phyloP scores from a whole-genome alignment of 495 filamentous ascomycete genomes.

The Xeromyces bisporus region DNA sequence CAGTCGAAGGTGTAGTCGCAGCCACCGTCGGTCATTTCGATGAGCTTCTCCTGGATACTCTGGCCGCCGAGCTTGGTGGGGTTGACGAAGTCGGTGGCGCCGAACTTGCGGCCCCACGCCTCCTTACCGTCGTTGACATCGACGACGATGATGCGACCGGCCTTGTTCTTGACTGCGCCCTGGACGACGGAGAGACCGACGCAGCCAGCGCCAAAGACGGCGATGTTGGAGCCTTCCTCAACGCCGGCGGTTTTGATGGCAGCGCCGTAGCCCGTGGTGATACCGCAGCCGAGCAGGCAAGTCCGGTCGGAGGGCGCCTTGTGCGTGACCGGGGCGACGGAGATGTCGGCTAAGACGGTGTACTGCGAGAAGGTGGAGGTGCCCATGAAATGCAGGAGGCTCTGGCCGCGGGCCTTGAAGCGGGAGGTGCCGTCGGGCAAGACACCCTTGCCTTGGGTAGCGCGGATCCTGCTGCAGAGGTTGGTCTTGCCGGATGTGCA shows the following conservation, averaged over 20 bases:
- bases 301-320: constrained; percentile 92
- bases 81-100: constrained; percentile 94
- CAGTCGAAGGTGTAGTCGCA: constrained; percentile 99
- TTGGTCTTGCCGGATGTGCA: constrained; percentile 99
- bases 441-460: constrained; percentile 86
- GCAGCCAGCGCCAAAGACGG: constrained; percentile 89
- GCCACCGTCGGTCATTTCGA: constrained; percentile 98
- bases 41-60: constrained; percentile 74
- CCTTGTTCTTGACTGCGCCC: constrained; percentile 77
- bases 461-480: constrained; percentile 96
- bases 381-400: constrained; percentile 97
- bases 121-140: constrained; percentile 91
- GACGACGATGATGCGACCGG: constrained; percentile 82
- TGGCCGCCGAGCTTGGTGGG: constrained; percentile 59
- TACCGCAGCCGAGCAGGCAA: constrained; percentile 90
- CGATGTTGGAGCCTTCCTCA: constrained; percentile 74
- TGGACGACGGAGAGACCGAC: constrained; percentile 91
- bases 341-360: constrained; percentile 97
- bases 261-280: constrained; percentile 95
- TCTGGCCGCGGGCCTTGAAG: constrained; percentile 85
- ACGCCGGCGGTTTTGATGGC: constrained; percentile 82
- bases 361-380: constrained; percentile 97
- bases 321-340: constrained; percentile 79
- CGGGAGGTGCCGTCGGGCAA: constrained; percentile 97
- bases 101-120: constrained; percentile 82